A percentile compares a stretch with the other conserved stretches of the same genome.
Evolutionary conservation across 305 asterid species (phyloP).

Genomic region (Fraxinus dipetala): DNA sequence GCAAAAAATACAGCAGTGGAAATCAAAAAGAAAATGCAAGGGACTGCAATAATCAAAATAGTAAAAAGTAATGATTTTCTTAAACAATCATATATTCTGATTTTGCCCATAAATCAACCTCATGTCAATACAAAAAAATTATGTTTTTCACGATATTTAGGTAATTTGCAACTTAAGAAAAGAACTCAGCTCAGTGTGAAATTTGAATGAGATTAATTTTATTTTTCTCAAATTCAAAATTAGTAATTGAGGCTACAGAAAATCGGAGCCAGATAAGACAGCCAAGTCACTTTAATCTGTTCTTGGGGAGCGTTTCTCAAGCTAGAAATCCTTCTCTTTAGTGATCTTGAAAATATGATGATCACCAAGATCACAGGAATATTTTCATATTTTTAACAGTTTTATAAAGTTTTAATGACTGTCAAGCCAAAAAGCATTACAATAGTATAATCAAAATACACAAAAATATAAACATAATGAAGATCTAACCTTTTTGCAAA

Average conservation of each 20-base stretch:
- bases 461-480: background rate
- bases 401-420: background rate
- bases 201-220: background rate
- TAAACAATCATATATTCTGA: background rate
- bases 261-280: background rate
- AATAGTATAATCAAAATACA: background rate
- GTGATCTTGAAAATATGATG: background rate
- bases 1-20: constrained; percentile 23
- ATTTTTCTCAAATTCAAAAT: background rate
- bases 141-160: background rate
- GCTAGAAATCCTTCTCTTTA: background rate
- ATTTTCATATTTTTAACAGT: background rate
- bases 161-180: background rate
- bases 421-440: background rate
- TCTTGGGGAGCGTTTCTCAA: background rate
- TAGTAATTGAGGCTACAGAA: background rate
- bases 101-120: background rate
- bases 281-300: background rate
- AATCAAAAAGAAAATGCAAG: background rate
- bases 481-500: background rate
- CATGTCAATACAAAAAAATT: background rate
- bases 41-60: background rate
- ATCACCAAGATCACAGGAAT: background rate
- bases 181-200: background rate
- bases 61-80: background rate